Evolutionary conservation across 2,329 filamentous ascomycete genomes (phyloP), one percentile per base, ranked within the genome.

Genomic region (Aspergillus ochraceus): DNA sequence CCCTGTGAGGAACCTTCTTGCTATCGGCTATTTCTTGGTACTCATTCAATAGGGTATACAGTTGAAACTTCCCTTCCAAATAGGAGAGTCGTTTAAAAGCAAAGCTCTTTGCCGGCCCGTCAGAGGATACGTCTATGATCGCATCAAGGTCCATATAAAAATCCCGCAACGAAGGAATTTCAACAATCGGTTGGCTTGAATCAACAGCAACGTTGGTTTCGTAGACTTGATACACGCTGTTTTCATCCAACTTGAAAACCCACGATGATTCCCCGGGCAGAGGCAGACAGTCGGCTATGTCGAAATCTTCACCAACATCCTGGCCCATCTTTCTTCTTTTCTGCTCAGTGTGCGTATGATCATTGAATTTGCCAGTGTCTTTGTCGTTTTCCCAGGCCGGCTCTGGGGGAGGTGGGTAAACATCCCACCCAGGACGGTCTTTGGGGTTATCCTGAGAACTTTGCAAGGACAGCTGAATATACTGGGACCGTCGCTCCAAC

Each of bases 21-120:
- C 91, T 97, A 80, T 99, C 95, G 60, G 95, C 94, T 55, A 96
- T 95, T 77, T 99, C 95, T 73, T 98, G 93, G 68, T 98, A 98
- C 75, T 97, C 95, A 73, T 99, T 98, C 60, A 98, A 81, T 30
- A 99, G 85, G 22, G 88, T 86, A 73, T 99, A 97, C 22, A 99
- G 84, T 73, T 97, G 96, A 79, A 97, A 99, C 73, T 97, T 97
- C 61, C 92, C 94, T 79, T 99, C 95, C 9, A 99, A 81, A 73
- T 98, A 99, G 69, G 97, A 94, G 52, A 99, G 83, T 11, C 96
- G 88, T 57, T 94, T 89, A 76, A 96, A 99, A 1, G 95, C 94
- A 76, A 98, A 98, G 71, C 92, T 97, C 79, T 99, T 99, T 76
- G 89, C 94, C 0, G 95, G 95, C 0, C 95, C 95, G 71, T 99